A percentile compares a stretch with the other conserved stretches of the same genome.
Evolutionary conservation across 352 stramenopile species (phyloP).

Genomic region (Phytophthora vignae): DNA sequence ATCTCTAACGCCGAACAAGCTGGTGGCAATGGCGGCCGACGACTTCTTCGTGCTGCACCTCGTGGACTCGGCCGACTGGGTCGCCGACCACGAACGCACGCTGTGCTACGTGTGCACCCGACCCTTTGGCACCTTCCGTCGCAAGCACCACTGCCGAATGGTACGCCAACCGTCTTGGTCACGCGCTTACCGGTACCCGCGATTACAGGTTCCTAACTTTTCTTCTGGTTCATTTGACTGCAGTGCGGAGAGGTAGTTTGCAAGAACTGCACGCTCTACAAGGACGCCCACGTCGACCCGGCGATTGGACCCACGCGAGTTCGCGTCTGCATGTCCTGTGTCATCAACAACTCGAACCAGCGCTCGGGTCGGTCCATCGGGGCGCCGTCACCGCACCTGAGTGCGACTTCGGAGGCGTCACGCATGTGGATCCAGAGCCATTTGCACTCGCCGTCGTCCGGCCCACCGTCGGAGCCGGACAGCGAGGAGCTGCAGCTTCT

Average conservation of each 20-base stretch:
- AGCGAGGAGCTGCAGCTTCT: constrained; percentile 42
- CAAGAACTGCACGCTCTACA: constrained; percentile 82
- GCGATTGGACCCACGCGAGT: constrained; percentile 68
- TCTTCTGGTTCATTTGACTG: not conserved
- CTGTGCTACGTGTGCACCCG: constrained; percentile 84
- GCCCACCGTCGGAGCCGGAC: constrained; percentile 44
- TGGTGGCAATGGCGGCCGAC: constrained; percentile 34
- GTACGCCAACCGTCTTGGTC: constrained; percentile 26
- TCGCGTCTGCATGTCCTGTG: constrained; percentile 82
- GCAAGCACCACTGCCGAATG: constrained; percentile 91
- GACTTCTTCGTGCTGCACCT: constrained; percentile 79
- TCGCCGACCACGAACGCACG: constrained; percentile 72
- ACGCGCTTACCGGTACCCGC: not conserved
- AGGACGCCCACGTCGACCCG: constrained; percentile 61
- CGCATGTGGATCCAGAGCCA: constrained; percentile 68
- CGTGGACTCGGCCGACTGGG: constrained; percentile 79
- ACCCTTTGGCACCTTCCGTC: constrained; percentile 79
- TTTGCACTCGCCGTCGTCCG: constrained; percentile 65
- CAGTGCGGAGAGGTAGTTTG: constrained; percentile 86
- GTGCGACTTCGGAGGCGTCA: constrained; percentile 47
- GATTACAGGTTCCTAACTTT: constrained; percentile 7
- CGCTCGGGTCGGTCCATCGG: constrained; percentile 5
- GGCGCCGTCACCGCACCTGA: constrained; percentile 22
- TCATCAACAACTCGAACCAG: constrained; percentile 57
- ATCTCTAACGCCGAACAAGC: constrained; percentile 7